These are phyloP conservation scores for Salix arbutifolia DNA, from an alignment of 345 rosid species.

Conservation along the genomic window DNA sequence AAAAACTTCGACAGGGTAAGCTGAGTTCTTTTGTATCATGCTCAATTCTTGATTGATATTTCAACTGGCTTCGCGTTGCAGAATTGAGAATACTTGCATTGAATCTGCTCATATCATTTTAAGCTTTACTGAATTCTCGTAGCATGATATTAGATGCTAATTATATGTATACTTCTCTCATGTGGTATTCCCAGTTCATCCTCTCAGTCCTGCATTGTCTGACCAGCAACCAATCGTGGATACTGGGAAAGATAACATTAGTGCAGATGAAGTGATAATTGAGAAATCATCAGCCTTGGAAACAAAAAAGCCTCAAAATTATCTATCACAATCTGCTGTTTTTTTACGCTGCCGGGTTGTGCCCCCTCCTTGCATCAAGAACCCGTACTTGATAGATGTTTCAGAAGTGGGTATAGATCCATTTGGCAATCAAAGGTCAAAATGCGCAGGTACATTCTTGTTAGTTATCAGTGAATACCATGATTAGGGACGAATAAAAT, in stretches of 20 bases:
- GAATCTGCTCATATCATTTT: neutral
- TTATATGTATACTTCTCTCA: constrained; percentile 14
- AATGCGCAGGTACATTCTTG: constrained; percentile 64
- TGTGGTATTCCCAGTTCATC: constrained; percentile 35
- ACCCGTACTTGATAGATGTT: constrained; percentile 66
- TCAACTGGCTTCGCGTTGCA: no score
- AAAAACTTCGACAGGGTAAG: constrained; percentile 58
- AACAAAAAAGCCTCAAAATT: constrained; percentile 43
- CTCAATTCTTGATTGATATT: neutral
- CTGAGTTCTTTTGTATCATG: neutral
- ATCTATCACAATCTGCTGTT: constrained; percentile 80
- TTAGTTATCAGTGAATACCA: neutral
- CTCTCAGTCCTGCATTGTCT: constrained; percentile 43
- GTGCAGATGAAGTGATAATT: constrained; percentile 36
- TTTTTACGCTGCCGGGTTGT: constrained; percentile 76
- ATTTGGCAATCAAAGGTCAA: constrained; percentile 73
- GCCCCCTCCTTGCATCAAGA: constrained; percentile 94
- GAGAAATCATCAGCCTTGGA: constrained; percentile 32
- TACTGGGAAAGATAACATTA: constrained; percentile 39
- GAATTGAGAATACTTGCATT: no score
- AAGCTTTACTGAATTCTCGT: neutral
- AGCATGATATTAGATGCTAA: neutral
- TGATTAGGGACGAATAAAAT: neutral
- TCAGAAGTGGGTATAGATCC: constrained; percentile 57
- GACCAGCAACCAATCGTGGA: constrained; percentile 42